Conservation (phyloP, 257 asterid species). For the Dorcoceras hygrometricum region DNA sequence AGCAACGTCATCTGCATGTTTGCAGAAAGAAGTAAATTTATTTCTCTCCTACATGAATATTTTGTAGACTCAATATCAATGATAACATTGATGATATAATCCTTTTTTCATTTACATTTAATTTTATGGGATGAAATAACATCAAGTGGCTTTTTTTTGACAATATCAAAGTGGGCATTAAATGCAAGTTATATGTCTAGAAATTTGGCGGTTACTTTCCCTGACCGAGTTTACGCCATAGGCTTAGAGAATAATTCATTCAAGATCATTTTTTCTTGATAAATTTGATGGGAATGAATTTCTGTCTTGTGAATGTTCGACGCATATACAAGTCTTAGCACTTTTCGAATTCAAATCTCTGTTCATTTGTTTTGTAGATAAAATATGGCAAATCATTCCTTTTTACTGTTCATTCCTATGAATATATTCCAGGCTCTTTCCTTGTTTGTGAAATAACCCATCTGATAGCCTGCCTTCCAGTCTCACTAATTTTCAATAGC, state of each 20-base stretch:
- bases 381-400: conserved; percentile 11
- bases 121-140: neutral
- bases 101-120: conserved; percentile 14
- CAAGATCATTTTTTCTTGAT: conserved; percentile 5
- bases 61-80: neutral
- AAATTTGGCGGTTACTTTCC: neutral
- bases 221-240: neutral
- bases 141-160: no score
- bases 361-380: conserved; percentile 4
- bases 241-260: conserved; percentile 5
- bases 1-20: neutral
- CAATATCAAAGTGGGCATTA: neutral
- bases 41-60: neutral
- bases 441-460: neutral
- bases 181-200: neutral
- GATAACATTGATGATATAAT: conserved; percentile 1
- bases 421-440: conserved; percentile 16
- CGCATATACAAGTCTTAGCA: no score
- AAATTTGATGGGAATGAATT: neutral
- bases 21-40: neutral
- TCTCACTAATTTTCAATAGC: neutral
- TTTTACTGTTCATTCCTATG: neutral
- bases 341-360: neutral
- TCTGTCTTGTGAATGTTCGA: conserved; percentile 13
- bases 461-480: neutral